Evolutionary conservation across 108 stramenopile species (phyloP), one percentile per base, ranked within the genome.

Genomic region (Nannochloropsis gaditana): DNA sequence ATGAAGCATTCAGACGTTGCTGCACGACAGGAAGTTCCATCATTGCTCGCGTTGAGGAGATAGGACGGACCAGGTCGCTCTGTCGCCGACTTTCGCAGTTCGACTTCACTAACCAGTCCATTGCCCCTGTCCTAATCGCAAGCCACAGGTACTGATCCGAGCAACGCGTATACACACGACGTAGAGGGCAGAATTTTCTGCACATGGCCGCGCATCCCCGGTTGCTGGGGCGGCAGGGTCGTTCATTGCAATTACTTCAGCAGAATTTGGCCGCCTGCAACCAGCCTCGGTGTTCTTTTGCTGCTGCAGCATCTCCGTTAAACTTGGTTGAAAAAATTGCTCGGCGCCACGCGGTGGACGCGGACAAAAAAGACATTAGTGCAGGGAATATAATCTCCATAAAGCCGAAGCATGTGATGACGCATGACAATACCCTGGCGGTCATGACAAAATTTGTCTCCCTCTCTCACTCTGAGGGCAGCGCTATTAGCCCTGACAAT

Each of bases 241-340:
- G 6, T 15, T 73, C 59, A 8, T n/a, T n/a, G 19, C 15, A 73
- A 15, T n/a, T 73, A n/a, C 59, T 73, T 15, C 59, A 15, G 59
- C 19, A 4, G 59, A 15, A n/a, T 73, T 73, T 73, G 15, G 59
- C 59, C 6, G 10, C 47, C 15, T 73, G 19, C 59, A n/a, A n/a
- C 59, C 59, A 73, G n/a, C 19, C 59, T 73, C n/a, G 19, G n/a
- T 15, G 19, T 73, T 73, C 59, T n/a, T 73, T n/a, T 6, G 19
- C 59, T 15, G 19, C n/a, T 73, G 19, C 59, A n/a, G 59, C 59
- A 73, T 3, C 19, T n/a, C 59, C 59, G 19, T n/a, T n/a, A n/a
- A 73, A 73, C 59, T 73, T 73, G 59, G 59, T 73, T n/a, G 59
- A 73, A n/a, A 73, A 73, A 73, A 73, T 73, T 73, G 59, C n/a